phyloP scores from a whole-genome alignment of 768 basidiomycete genomes.

The Mycena albidolilacea region DNA sequence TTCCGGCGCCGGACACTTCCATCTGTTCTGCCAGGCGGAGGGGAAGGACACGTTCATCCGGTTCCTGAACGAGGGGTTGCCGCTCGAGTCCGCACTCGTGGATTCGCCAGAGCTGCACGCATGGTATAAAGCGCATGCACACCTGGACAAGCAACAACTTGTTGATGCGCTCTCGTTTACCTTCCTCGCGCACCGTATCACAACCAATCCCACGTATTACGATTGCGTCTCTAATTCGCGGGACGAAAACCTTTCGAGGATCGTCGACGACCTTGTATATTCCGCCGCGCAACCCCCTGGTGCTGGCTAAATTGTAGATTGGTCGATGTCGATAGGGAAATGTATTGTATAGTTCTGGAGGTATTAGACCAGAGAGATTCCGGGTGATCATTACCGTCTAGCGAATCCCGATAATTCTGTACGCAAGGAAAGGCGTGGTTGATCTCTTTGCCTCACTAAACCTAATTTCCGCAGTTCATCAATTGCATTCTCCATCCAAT shows the following conservation, averaged over 20 bases:
- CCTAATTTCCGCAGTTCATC: too few species aligned
- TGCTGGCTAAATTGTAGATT: background rate
- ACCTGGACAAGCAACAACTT: constrained; percentile 73
- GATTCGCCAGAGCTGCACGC: constrained; percentile 62
- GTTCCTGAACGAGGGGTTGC: constrained; percentile 91
- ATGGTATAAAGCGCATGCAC: constrained; percentile 63
- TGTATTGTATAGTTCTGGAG: background rate
- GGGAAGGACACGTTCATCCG: constrained; percentile 84
- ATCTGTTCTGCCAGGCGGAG: constrained; percentile 92
- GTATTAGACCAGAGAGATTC: too few species aligned
- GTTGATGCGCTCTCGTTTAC: constrained; percentile 88
- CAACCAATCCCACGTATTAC: constrained; percentile 90
- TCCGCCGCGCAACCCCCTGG: background rate
- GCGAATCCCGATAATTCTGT: too few species aligned
- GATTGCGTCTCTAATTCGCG: constrained; percentile 62
- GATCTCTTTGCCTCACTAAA: too few species aligned
- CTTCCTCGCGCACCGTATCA: constrained; percentile 79
- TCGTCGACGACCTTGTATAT: constrained; percentile 70
- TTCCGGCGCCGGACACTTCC: constrained; percentile 74
- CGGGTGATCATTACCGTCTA: too few species aligned
- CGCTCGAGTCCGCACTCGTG: constrained; percentile 86
- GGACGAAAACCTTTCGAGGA: constrained; percentile 75
- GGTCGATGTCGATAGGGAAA: too few species aligned
- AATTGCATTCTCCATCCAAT: background rate
- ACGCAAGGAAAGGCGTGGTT: too few species aligned